These are phyloP conservation scores for Trichodelitschia bisporula DNA, from an alignment of 495 filamentous ascomycete species.

Conservation along the genomic window DNA sequence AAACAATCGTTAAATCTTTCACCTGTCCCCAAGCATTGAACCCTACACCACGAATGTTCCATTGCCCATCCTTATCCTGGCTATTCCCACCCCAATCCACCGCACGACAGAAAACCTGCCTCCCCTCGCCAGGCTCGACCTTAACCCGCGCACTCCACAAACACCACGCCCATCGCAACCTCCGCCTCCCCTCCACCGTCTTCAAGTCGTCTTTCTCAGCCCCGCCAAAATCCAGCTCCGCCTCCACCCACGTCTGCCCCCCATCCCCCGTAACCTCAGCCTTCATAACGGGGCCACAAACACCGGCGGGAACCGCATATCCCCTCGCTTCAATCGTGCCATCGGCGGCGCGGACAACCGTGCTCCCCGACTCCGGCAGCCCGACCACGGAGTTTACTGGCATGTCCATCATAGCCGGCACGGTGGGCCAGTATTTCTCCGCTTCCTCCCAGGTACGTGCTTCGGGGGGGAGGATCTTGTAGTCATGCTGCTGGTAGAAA, in stretches of 20 bases:
- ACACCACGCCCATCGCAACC: slow-evolving; percentile 25
- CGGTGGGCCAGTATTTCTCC: slow-evolving; percentile 17
- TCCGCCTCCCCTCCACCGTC: slow-evolving; percentile 1
- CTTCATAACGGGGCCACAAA: slow-evolving; percentile 24
- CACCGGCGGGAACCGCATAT: slow-evolving; percentile 30
- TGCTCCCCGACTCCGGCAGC: slow-evolving; percentile 19
- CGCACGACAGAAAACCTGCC: slow-evolving; percentile 25
- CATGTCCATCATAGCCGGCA: slow-evolving; percentile 15
- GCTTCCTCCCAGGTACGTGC: slow-evolving; percentile 18
- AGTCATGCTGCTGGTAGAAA: slow-evolving; percentile 17
- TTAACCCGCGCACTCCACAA: slow-evolving; percentile 20
- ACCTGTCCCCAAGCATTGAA: slow-evolving; percentile 36
- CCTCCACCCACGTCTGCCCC: slow-evolving; percentile 25
- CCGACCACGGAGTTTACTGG: slow-evolving; percentile 26
- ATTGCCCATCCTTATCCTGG: slow-evolving; percentile 22
- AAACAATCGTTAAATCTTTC: slow-evolving; percentile 10
- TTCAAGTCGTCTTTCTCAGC: not conserved
- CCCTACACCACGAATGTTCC: slow-evolving; percentile 34
- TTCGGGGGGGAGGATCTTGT: slow-evolving; percentile 17
- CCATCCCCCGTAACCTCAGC: slow-evolving; percentile 28
- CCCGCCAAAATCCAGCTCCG: slow-evolving; percentile 11
- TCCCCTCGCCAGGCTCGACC: slow-evolving; percentile 11
- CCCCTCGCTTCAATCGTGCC: slow-evolving; percentile 24
- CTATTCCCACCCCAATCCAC: slow-evolving; percentile 25
- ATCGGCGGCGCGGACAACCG: slow-evolving; percentile 13